phyloP scores from a whole-genome alignment of 352 stramenopile species.

The Phytophthora parvispora region DNA sequence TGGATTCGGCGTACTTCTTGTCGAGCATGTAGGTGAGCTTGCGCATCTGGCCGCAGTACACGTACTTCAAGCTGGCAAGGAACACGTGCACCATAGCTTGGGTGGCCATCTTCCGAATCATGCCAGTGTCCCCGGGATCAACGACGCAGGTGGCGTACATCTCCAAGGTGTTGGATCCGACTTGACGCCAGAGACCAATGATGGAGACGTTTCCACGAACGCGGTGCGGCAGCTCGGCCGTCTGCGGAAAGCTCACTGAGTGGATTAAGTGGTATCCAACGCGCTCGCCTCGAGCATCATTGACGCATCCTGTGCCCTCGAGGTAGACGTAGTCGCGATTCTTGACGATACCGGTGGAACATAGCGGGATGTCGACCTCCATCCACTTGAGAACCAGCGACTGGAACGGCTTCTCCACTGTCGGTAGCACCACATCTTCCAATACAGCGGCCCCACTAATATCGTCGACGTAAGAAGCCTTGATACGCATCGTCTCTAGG shows the following conservation, averaged over 20 bases:
- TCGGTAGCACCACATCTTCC: neutral
- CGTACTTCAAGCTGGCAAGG: slow-evolving; percentile 11
- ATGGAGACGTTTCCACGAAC: slow-evolving; percentile 15
- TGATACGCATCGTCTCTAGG: slow-evolving; percentile 42
- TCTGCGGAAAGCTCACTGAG: slow-evolving; percentile 29
- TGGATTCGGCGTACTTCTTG: neutral
- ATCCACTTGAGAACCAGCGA: neutral
- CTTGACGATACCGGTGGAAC: neutral
- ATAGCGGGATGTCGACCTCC: slow-evolving; percentile 12
- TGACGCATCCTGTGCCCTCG: neutral
- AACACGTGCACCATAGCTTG: slow-evolving; percentile 12
- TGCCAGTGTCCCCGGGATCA: slow-evolving; percentile 6
- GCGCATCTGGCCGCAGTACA: slow-evolving; percentile 12
- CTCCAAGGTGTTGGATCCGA: slow-evolving; percentile 6
- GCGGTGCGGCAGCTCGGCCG: slow-evolving; percentile 9
- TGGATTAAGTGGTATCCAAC: slow-evolving; percentile 29
- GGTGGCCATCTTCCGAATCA: slow-evolving; percentile 8
- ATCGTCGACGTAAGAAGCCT: slow-evolving; percentile 37
- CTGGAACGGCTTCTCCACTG: neutral
- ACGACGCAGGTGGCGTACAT: slow-evolving; percentile 17
- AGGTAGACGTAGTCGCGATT: neutral
- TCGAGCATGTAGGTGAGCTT: neutral
- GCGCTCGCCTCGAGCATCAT: neutral
- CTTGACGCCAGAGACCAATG: slow-evolving; percentile 13
- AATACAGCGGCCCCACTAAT: neutral